A percentile compares a stretch with the other conserved stretches of the same genome.
Conservation (phyloP, 371 early-diverging fungal genomes). For the Chytridium lagenaria region DNA sequence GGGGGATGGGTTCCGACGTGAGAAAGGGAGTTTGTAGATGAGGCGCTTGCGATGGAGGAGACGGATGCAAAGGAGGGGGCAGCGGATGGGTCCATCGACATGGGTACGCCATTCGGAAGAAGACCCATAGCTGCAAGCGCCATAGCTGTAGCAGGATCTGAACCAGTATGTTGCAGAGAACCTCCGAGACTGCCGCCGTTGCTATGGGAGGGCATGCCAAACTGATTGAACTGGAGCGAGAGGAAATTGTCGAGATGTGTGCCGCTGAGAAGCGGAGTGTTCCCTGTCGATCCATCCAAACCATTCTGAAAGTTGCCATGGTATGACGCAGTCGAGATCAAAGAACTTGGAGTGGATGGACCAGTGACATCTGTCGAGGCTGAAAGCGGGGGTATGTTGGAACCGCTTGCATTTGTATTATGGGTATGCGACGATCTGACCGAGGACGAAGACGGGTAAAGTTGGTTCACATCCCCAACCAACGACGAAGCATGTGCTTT, state of each 20-base stretch:
- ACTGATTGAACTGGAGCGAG: no score
- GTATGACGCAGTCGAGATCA: background rate
- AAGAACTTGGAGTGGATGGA: background rate
- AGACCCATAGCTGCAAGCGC: background rate
- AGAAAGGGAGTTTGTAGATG: no score
- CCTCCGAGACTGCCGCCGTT: no score
- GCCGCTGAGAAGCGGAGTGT: no score
- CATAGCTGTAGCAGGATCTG: background rate
- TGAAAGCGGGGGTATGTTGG: background rate
- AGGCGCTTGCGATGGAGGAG: no score
- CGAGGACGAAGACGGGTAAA: background rate
- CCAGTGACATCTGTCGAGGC: background rate
- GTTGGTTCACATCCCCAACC: background rate
- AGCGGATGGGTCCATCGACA: background rate
- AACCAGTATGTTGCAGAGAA: no score
- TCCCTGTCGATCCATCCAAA: no score
- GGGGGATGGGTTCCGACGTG: no score
- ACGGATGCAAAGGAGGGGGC: background rate
- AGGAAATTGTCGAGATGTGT: no score
- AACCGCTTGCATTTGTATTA: background rate
- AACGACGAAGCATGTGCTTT: background rate
- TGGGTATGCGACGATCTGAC: background rate
- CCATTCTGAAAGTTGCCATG: no score
- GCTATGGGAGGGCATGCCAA: no score
- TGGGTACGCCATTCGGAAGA: background rate